Conservation (phyloP, 2,329 filamentous ascomycete species). For the Hymenoscyphus repandus region DNA sequence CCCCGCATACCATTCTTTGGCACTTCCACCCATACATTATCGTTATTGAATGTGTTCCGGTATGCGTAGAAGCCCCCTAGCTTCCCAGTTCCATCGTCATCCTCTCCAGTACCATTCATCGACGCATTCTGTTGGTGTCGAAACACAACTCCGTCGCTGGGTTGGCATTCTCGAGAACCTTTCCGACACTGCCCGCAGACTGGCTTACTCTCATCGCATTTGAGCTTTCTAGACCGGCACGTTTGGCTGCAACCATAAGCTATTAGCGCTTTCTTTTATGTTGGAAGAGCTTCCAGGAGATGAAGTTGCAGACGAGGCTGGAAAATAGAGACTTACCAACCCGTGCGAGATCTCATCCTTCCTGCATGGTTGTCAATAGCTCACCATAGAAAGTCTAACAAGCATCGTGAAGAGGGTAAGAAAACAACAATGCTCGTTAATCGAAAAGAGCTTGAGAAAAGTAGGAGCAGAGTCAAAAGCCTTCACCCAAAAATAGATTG, state of each 20-base stretch:
- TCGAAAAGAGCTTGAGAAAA: background rate
- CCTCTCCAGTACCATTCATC: constrained; percentile 49
- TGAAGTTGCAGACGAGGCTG: background rate
- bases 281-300: background rate
- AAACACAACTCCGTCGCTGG: constrained; percentile 59
- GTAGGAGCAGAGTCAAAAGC: background rate
- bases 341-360: constrained; percentile 34
- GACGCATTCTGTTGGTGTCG: constrained; percentile 66
- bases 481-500: too few species aligned
- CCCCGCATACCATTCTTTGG: constrained; percentile 45
- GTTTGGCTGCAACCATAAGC: constrained; percentile 37
- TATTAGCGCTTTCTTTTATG: background rate
- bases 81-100: constrained; percentile 33
- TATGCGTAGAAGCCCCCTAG: constrained; percentile 61
- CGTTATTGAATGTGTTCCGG: constrained; percentile 57
- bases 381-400: background rate
- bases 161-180: constrained; percentile 54
- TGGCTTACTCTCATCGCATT: constrained; percentile 59
- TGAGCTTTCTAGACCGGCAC: constrained; percentile 56
- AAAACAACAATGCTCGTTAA: background rate
- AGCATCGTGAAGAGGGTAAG: background rate
- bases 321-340: constrained; percentile 26
- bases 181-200: constrained; percentile 54
- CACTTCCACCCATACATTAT: constrained; percentile 57
- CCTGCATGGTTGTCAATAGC: constrained; percentile 14